Evolutionary conservation across 306 rosid species (phyloP), one percentile per base, ranked within the genome.

Genomic region (Prinsepia uniflora): DNA sequence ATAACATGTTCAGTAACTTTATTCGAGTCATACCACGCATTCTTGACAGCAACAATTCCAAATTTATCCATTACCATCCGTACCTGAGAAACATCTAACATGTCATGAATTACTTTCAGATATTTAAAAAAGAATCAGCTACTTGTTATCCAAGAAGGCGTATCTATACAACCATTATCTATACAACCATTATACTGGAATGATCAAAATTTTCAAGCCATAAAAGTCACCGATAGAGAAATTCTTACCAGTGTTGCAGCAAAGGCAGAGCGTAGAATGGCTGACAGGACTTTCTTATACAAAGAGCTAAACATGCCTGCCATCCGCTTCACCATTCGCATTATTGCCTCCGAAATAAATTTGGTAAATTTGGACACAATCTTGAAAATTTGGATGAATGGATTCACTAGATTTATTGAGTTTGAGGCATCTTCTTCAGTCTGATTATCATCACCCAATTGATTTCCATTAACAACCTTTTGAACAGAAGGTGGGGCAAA

Each of bases 21-120:
- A 2, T 81, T 84, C 17, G 94, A 78, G 73, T 93, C 86, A 69
- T 87, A 87, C 98, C 98, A 93, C 49, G 97, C 81, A 79, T 86
- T 90, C 82, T 85, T 81, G 46, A 93, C 86, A 6, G 94, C 98
- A 65, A 86, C 76, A 49, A 87, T 64, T 20, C 94, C 96, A 76
- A 86, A 89, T 75, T 76, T 90, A 80, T 88, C 85, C 69, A 90
- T 93, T 65, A 72, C 86, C 78, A 81, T 77, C 77, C 97, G 80
- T 58, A 90, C 88, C 98, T 93, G 79, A 59, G 53, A 67, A 75
- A 53, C 52, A 71, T 67, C 57, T 64, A 75, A 48, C 52, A 71
- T 67, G 61, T 8, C 7, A 54, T 45, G 78, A 79, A 60, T 39
- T 63, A 71, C 45, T 15, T 60, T 81, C 79, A 84, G 76, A 71